Evolutionary conservation across 2,329 filamentous ascomycete genomes (phyloP), one percentile per base, ranked within the genome.

Genomic region (Onygenales sp.): DNA sequence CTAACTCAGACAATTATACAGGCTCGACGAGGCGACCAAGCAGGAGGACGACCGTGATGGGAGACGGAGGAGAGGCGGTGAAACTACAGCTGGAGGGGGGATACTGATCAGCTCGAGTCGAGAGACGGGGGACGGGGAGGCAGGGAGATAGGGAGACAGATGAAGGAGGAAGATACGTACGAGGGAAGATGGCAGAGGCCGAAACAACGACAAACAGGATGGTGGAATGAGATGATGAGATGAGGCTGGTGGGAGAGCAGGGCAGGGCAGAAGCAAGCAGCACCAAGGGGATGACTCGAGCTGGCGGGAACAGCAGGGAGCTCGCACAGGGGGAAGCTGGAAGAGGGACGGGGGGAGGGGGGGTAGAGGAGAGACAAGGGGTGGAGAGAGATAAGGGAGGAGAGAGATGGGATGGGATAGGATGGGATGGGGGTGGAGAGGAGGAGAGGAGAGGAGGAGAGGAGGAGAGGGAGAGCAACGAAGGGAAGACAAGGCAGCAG

Each of bases 401-500:
- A 33, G 43, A 38, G 43, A n/a, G 13, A 13, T 13, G 33, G 5
- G 43, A n/a, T n/a, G 32, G 41, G 39, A 50, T 35, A 11, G 31
- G 32, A 61, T 58, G 36, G 52, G 43, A 42, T 13, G 11, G 57
- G 57, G 57, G 60, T 56, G 56, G 53, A 53, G 57, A 31, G 5
- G 31, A 32, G 14, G 44, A 17, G 54, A 49, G 27, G 59, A 60
- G 61, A 56, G 52, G 53, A 56, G 43, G 51, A 58, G 58, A 50
- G 53, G 56, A 59, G 48, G 55, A 50, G 58, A 54, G 56, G 48
- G 51, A 57, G 53, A 57, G 52, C 56, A 59, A 60, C 45, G 51
- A 60, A 63, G 63, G 64, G 63, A 61, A 58, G 62, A 57, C 55
- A 58, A 57, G 57, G 55, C 58, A 59, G 56, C 50, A 55, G 17